phyloP scores from a whole-genome alignment of 140 eudicot genomes.

The Erigeron philadelphicus region DNA sequence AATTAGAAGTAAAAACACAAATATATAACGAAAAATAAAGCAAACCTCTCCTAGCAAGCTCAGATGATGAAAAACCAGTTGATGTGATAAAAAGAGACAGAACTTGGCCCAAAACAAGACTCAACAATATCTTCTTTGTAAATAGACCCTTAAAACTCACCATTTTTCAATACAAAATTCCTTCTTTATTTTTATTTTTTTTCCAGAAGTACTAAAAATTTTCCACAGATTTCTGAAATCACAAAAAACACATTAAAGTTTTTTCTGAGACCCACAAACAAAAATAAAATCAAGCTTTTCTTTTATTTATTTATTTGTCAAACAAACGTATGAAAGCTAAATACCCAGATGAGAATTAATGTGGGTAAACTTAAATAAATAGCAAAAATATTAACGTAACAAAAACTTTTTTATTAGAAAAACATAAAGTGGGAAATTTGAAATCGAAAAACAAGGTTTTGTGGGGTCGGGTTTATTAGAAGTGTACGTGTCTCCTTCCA shows the following conservation, averaged over 20 bases:
- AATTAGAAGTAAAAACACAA: neutral
- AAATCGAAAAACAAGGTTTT: neutral
- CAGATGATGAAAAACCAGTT: conserved; percentile 81
- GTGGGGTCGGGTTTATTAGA: neutral
- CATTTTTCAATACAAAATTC: conserved; percentile 28
- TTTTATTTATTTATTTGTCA: neutral
- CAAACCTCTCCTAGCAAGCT: conserved; percentile 77
- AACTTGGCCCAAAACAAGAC: conserved; percentile 65
- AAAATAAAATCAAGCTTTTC: neutral
- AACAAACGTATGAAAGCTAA: neutral
- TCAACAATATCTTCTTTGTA: conserved; percentile 52
- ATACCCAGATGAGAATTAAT: neutral
- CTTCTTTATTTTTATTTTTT: neutral
- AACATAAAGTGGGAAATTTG: too few species aligned
- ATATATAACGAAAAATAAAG: neutral
- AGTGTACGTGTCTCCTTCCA: too few species aligned
- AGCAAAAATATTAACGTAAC: too few species aligned
- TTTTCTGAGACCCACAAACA: neutral
- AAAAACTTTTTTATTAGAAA: too few species aligned
- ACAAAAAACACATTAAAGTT: neutral
- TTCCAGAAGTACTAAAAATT: neutral
- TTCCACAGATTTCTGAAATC: conserved; percentile 17
- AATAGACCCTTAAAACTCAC: conserved; percentile 33
- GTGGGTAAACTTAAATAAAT: too few species aligned
- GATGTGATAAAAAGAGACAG: conserved; percentile 84